phyloP scores from a whole-genome alignment of 1,284 basidiomycete genomes.

The Porphyrellus sp. region DNA sequence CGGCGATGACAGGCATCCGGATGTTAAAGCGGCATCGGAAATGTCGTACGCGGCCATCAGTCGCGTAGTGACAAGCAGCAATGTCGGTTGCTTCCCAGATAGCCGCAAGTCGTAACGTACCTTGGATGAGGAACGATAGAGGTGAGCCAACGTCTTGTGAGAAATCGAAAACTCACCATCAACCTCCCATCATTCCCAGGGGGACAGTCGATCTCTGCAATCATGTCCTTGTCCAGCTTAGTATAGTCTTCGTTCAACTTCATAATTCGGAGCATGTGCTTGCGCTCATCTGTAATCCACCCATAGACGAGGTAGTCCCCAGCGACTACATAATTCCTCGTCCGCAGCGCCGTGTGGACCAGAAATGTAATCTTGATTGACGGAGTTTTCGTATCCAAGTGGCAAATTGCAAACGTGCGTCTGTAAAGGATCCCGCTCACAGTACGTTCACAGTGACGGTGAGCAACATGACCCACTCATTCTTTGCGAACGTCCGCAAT shows the following conservation, averaged over 20 bases:
- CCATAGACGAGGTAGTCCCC: conserved; percentile 33
- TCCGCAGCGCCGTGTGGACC: conserved; percentile 23
- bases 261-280: conserved; percentile 31
- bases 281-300: conserved; percentile 33
- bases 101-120: conserved; percentile 31
- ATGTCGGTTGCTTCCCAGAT: conserved; percentile 26
- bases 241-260: conserved; percentile 29
- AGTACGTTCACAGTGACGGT: background rate
- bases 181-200: conserved; percentile 27
- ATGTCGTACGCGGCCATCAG: conserved; percentile 33
- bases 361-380: conserved; percentile 30
- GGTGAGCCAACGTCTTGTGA: background rate
- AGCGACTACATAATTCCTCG: conserved; percentile 24
- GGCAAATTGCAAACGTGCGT: conserved; percentile 29
- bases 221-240: conserved; percentile 19
- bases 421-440: conserved; percentile 2
- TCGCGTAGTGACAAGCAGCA: conserved; percentile 28
- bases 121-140: conserved; percentile 12
- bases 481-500: conserved; percentile 30
- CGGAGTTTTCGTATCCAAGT: conserved; percentile 28
- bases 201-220: conserved; percentile 31
- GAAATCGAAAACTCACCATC: conserved; percentile 19
- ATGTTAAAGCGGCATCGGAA: conserved; percentile 19
- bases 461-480: conserved; percentile 17
- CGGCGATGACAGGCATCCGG: conserved; percentile 7